A percentile compares a stretch with the other conserved stretches of the same genome.
Evolutionary conservation across 805 yeast genomes (phyloP).

Genomic region (Brettanomyces nanus): DNA sequence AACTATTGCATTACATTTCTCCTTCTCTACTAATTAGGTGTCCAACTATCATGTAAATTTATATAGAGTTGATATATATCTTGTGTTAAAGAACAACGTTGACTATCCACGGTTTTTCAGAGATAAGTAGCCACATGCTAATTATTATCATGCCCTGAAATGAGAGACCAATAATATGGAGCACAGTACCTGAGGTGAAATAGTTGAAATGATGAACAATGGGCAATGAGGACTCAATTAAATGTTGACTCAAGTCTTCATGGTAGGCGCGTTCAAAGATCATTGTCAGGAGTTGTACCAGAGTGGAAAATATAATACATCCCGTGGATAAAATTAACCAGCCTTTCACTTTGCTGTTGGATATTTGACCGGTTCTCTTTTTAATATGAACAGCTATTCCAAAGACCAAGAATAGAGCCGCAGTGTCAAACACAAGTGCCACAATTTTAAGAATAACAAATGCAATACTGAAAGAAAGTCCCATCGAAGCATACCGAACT

Average conservation of each 20-base stretch:
- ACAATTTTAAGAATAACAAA: slow-evolving; percentile 11
- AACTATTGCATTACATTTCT: slow-evolving; percentile 2
- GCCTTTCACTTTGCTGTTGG: neutral
- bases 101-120: slow-evolving; percentile 8
- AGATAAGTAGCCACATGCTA: neutral
- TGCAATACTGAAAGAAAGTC: slow-evolving; percentile 10
- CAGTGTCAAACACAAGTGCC: slow-evolving; percentile 8
- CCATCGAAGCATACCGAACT: neutral
- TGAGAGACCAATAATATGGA: neutral
- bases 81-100: slow-evolving; percentile 1
- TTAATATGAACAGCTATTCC: neutral
- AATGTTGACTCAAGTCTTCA: neutral
- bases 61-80: too few relatives aligned
- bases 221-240: neutral
- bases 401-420: slow-evolving; percentile 3
- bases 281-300: neutral
- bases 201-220: slow-evolving; percentile 3
- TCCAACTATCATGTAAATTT: too few relatives aligned
- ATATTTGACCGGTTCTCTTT: neutral
- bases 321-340: neutral
- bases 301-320: neutral
- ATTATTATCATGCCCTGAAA: neutral
- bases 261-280: slow-evolving; percentile 1
- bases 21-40: too few relatives aligned
- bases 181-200: slow-evolving; percentile 2